Percentiles rank a stretch among this genome's conserved stretches.
phyloP scores from a whole-genome alignment of 139 green algal genomes.

The Nannochloris sp. region DNA sequence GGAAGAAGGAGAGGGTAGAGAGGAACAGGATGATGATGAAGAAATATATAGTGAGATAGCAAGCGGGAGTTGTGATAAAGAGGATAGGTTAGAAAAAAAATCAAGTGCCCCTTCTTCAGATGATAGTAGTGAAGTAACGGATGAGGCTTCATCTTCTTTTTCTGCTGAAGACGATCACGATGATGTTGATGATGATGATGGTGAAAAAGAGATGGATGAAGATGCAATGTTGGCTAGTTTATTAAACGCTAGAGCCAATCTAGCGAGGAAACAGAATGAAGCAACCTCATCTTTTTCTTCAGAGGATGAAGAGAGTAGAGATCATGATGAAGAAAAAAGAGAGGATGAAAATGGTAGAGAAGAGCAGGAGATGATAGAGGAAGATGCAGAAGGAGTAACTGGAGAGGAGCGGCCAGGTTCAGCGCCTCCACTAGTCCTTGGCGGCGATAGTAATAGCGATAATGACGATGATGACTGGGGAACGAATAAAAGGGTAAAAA shows the following conservation, averaged over 20 bases:
- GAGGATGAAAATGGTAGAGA: not conserved
- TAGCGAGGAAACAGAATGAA: not conserved
- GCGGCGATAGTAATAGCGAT: not conserved
- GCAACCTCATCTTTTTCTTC: not conserved
- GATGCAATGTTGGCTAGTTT: conserved; percentile 9
- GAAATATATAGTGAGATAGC: conserved; percentile 45
- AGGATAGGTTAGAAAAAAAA: not conserved
- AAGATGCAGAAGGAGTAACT: no score
- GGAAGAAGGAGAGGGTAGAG: conserved; percentile 13
- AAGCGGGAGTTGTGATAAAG: conserved; percentile 27
- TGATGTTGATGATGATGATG: not conserved
- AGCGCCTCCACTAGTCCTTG: not conserved
- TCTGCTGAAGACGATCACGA: not conserved
- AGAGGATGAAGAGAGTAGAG: not conserved
- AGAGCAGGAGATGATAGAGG: no score
- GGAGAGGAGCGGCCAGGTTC: not conserved
- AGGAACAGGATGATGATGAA: conserved; percentile 32
- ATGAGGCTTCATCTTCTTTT: no score
- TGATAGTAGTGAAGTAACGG: not conserved
- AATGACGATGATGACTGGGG: conserved; percentile 4
- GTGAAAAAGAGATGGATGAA: not conserved
- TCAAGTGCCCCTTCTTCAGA: not conserved
- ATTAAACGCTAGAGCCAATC: not conserved
- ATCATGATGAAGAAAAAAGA: not conserved
- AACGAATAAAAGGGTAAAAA: not conserved